phyloP scores from a whole-genome alignment of 2,329 filamentous ascomycete species.

The Monosporascus sp. region DNA sequence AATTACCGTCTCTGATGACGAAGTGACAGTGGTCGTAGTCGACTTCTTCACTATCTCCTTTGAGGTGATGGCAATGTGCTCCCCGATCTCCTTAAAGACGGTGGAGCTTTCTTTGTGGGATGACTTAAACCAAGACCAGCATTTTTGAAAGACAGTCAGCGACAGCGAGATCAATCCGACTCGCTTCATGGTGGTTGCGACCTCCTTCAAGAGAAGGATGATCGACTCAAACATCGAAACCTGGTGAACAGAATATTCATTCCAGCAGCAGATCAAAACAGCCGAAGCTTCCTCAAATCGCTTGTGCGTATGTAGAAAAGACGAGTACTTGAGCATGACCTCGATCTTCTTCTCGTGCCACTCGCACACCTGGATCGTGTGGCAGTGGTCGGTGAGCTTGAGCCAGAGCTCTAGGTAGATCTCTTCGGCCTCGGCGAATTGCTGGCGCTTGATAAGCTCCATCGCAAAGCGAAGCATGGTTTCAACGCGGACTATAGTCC shows the following conservation, averaged over 20 bases:
- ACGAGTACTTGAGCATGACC: constrained; percentile 37
- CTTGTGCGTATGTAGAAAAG: constrained; percentile 41
- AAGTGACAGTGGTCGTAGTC: constrained; percentile 9
- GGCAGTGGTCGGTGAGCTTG: constrained; percentile 38
- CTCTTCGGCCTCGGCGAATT: constrained; percentile 34
- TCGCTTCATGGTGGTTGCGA: constrained; percentile 40
- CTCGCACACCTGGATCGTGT: constrained; percentile 33
- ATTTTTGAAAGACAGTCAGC: constrained; percentile 42
- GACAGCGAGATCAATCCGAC: constrained; percentile 39
- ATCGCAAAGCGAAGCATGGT: not conserved
- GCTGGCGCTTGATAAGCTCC: not conserved
- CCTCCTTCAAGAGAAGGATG: constrained; percentile 5
- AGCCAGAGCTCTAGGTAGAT: constrained; percentile 48
- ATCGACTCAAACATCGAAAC: constrained; percentile 1
- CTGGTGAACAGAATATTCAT: constrained; percentile 36
- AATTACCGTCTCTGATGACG: constrained; percentile 35
- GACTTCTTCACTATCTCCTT: constrained; percentile 34
- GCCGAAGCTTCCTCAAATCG: constrained; percentile 38
- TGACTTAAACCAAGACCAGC: constrained; percentile 30
- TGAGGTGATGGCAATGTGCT: constrained; percentile 36
- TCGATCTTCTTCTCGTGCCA: constrained; percentile 45
- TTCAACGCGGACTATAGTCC: not conserved
- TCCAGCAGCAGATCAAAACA: constrained; percentile 40
- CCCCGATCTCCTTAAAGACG: constrained; percentile 35
- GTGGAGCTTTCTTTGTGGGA: constrained; percentile 28